Evolutionary conservation across 352 stramenopile genomes (phyloP), one percentile per base, ranked within the genome.

Genomic region (Blastocystis hominis): DNA sequence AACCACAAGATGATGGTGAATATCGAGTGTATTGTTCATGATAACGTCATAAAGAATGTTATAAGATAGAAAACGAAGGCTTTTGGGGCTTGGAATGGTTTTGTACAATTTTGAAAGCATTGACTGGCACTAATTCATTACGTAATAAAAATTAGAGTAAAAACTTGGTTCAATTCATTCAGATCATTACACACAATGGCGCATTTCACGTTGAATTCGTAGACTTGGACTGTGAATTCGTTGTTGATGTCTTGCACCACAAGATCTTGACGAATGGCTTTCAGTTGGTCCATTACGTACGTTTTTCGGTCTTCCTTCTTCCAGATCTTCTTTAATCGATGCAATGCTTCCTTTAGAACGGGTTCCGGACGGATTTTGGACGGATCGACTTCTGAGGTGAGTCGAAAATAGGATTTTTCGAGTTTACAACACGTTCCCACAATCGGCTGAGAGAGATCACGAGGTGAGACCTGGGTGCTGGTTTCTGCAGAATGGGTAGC

Each of bases 241-340:
- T 97, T 97, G 90, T 97, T 95, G 86, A 99, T 97, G 88, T 94
- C 93, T 89, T 97, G 94, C 40, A 98, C 95, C 17, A 95, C 98
- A 88, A 97, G 96, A 91, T 99, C 97, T 90, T 98, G 97, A 30
- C 97, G 94, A 87, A 99, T 97, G 38, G 96, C 97, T 90, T 99
- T 99, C 66, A 98, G 93, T 89, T 99, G 96, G 78, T 95, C 97
- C 92, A 95, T 98, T 1, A 88, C 44, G 70, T 84, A 90, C 61
- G 87, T 56, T 72, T 6, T 40, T 36, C 62, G 44, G 10, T 46
- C 40, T 17, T 15, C 20, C 15, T 59, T 34, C 17, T 84, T 84
- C 72, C 72, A 84, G 6, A 84, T 64, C 0, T 20, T 47, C 44
- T 84, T 84, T 7, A 84, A 61, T 46, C 72, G 54, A 6, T 68